Conservation (phyloP, 495 filamentous ascomycete species). For the Lasiosphaeria miniovina region DNA sequence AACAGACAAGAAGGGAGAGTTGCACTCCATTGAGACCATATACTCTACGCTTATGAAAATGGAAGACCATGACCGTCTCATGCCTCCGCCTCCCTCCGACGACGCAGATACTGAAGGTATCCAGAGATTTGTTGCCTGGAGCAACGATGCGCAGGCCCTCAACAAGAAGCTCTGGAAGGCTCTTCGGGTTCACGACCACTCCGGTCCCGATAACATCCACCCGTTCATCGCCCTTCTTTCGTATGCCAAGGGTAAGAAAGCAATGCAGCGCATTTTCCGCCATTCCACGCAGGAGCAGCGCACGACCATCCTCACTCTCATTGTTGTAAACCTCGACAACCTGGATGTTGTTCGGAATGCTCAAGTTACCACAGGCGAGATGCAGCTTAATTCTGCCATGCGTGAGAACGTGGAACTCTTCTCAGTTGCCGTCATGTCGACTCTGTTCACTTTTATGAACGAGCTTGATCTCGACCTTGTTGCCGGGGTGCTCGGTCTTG, state of each 20-base stretch:
- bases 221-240: conserved; percentile 97
- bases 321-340: conserved; percentile 87
- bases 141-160: conserved; percentile 62
- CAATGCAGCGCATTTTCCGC: conserved; percentile 89
- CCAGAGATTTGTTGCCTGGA: conserved; percentile 69
- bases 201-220: conserved; percentile 71
- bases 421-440: conserved; percentile 79
- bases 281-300: conserved; percentile 90
- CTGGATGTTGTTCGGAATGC: conserved; percentile 84
- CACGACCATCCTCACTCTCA: conserved; percentile 90
- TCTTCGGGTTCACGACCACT: conserved; percentile 87
- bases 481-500: conserved; percentile 79
- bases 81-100: conserved; percentile 64
- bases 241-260: conserved; percentile 93
- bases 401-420: conserved; percentile 93
- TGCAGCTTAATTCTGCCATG: conserved; percentile 63
- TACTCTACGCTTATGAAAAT: conserved; percentile 86
- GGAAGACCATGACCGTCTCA: conserved; percentile 90
- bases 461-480: conserved; percentile 89
- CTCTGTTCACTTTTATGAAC: conserved; percentile 80
- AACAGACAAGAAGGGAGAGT: conserved; percentile 74
- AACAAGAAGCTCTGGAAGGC: conserved; percentile 78
- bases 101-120: conserved; percentile 59
- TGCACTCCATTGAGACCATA: conserved; percentile 80
- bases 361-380: conserved; percentile 64